Evolutionary conservation across 169 alveolate species (phyloP), one percentile per base, ranked within the genome.

Genomic region (Plasmodium billcollinsi): DNA sequence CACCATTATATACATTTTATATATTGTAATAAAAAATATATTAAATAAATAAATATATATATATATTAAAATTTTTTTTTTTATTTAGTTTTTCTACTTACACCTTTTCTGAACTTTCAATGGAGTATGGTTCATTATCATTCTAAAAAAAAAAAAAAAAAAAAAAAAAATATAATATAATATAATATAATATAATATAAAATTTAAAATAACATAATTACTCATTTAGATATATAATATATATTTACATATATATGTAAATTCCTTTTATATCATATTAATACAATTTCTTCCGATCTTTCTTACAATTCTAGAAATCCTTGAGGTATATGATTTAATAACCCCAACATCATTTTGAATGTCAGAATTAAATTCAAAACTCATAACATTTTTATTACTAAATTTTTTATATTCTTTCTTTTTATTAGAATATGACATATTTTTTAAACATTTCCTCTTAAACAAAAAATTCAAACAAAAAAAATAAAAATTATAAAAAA

Each of bases 41-140:
- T 33, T 33, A 33, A 33, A 33, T 33, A 1, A 4, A 47, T 71
- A 71, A 0, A 65, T 63, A 26, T 63, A 12, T 72, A 21, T 72
- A 26, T 21, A 8, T 54, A 9, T 50, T 26, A 1, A 26, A 26
- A 2, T 1, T 2, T 1, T 26, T 2, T 3, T 72, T 4, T 15
- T 18, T 18, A 3, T 29, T 52, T 2, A 54, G 5, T 21, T 50
- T 65, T 39, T 61, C 43, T 69, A 12, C 90, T 67, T 80, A 80
- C 90, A 80, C 90, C 56, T 69, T 67, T n/a, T 80, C 83, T 15
- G 90, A 80, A 50, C 83, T 80, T 50, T 80, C 90, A 69, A 80
- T 73, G 47, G 90, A 80, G 45, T 83, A 80, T 3, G 39, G 63
- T 80, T 80, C 90, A 69, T 80, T 39, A 18, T 67, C 63, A 69